These are phyloP conservation scores for Candida insectalens DNA, from an alignment of 805 yeast genomes.

Conservation along the genomic window DNA sequence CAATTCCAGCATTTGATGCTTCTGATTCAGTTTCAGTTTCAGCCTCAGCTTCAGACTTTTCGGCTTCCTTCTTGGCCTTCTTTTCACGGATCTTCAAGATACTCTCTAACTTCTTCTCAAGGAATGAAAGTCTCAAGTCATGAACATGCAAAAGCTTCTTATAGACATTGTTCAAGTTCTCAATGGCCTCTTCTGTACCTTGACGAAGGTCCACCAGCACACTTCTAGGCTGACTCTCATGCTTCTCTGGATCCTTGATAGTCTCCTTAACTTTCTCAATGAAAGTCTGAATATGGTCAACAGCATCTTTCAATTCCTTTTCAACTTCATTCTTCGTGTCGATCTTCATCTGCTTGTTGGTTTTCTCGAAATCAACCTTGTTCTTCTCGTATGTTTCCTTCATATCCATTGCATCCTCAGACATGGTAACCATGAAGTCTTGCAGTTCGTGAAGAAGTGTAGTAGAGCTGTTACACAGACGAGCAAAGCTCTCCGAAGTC, in stretches of 20 bases:
- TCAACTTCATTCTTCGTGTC: constrained; percentile 18
- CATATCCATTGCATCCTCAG: constrained; percentile 33
- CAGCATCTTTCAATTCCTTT: constrained; percentile 18
- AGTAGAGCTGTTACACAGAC: constrained; percentile 33
- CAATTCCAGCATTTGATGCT: no score
- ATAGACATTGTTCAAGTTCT: constrained; percentile 9
- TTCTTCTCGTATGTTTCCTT: constrained; percentile 33
- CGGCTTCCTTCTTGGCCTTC: constrained; percentile 13
- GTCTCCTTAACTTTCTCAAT: constrained; percentile 21
- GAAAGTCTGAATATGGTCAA: constrained; percentile 18
- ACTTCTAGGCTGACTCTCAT: constrained; percentile 12
- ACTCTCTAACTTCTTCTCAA: constrained; percentile 10
- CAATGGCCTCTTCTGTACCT: constrained; percentile 10
- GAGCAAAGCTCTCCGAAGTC: constrained; percentile 33
- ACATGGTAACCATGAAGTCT: constrained; percentile 32
- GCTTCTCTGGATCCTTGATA: constrained; percentile 13
- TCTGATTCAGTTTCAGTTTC: no score
- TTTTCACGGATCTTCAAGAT: constrained; percentile 4
- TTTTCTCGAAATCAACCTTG: constrained; percentile 43
- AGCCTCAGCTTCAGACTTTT: no score
- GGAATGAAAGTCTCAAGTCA: constrained; percentile 17
- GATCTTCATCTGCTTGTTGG: constrained; percentile 33
- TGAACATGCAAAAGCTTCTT: constrained; percentile 17
- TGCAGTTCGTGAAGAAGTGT: constrained; percentile 32
- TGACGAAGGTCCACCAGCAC: constrained; percentile 17